A percentile compares a stretch with the other conserved stretches of the same genome.
Evolutionary conservation across 257 asterid genomes (phyloP).

Genomic region (Solanum okadae): DNA sequence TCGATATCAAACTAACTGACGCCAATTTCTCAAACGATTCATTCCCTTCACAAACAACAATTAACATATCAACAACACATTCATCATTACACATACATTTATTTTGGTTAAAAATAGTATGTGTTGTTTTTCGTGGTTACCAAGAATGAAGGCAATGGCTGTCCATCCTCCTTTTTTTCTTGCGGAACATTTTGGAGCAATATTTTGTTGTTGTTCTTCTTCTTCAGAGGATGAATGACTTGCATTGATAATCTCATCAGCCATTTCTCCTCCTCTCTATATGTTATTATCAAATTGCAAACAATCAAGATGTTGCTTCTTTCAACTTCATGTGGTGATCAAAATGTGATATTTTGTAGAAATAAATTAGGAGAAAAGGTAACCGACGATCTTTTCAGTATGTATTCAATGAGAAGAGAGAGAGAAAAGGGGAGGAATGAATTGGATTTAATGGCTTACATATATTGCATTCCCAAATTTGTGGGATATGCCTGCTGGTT

Average conservation of each 20-base stretch:
- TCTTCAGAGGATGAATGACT: constrained; percentile 9
- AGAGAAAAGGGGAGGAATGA: background rate
- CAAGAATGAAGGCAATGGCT: constrained; percentile 68
- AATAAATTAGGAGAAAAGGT: background rate
- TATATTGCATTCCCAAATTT: background rate
- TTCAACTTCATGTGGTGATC: background rate
- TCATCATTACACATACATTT: no score
- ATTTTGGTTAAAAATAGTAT: background rate
- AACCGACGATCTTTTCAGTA: background rate
- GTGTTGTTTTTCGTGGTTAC: constrained; percentile 12
- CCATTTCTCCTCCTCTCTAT: background rate
- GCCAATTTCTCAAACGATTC: constrained; percentile 92
- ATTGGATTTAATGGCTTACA: background rate
- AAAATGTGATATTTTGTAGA: background rate
- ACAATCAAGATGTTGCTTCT: background rate
- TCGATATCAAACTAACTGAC: constrained; percentile 60
- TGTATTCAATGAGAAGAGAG: background rate
- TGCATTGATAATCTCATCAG: background rate
- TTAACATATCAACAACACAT: background rate
- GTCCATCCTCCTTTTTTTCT: constrained; percentile 56
- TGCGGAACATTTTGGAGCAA: constrained; percentile 3
- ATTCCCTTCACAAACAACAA: constrained; percentile 25
- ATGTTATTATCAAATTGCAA: background rate
- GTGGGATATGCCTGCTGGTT: background rate
- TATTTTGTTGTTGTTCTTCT: background rate